These are phyloP conservation scores for Geotrichum histeridarum DNA, from an alignment of 1,139 yeast genomes.

Conservation along the genomic window DNA sequence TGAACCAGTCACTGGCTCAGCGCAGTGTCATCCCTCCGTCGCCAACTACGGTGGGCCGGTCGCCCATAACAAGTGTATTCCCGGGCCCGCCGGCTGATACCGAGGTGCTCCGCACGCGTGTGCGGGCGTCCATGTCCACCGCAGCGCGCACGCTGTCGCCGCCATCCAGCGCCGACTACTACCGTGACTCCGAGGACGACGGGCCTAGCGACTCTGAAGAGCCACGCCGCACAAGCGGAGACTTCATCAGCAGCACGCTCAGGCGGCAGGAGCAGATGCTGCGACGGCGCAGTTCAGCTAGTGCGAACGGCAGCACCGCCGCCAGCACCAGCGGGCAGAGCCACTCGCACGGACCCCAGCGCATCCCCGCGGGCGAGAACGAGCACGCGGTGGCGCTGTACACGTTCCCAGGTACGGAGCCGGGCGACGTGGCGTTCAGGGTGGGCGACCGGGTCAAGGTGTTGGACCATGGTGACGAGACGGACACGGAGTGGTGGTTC, in stretches of 20 bases:
- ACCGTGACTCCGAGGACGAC: not conserved
- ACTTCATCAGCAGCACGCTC: slow-evolving; percentile 7
- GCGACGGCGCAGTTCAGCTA: not conserved
- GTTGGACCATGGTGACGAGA: slow-evolving; percentile 38
- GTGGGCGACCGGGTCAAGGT: slow-evolving; percentile 49
- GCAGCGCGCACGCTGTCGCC: slow-evolving; percentile 19
- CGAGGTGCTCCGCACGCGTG: slow-evolving; percentile 17
- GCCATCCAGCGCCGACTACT: slow-evolving; percentile 1
- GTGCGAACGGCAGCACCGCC: not conserved
- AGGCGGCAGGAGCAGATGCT: slow-evolving; percentile 4
- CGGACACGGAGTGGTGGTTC: slow-evolving; percentile 55
- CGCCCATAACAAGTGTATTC: slow-evolving; percentile 17
- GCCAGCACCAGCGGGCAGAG: not conserved
- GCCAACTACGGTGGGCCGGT: slow-evolving; percentile 14
- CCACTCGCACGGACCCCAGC: slow-evolving; percentile 1
- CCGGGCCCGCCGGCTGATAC: slow-evolving; percentile 11
- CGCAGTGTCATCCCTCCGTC: not conserved
- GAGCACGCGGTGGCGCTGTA: slow-evolving; percentile 35
- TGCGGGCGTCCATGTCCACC: slow-evolving; percentile 20
- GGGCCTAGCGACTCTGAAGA: slow-evolving; percentile 3
- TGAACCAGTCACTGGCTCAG: not conserved
- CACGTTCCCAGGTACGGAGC: slow-evolving; percentile 38
- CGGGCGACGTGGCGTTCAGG: slow-evolving; percentile 49
- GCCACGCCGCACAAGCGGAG: slow-evolving; percentile 4
- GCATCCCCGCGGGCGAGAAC: slow-evolving; percentile 17